Conservation (phyloP, 768 basidiomycete genomes). For the Termitomyces sp. region DNA sequence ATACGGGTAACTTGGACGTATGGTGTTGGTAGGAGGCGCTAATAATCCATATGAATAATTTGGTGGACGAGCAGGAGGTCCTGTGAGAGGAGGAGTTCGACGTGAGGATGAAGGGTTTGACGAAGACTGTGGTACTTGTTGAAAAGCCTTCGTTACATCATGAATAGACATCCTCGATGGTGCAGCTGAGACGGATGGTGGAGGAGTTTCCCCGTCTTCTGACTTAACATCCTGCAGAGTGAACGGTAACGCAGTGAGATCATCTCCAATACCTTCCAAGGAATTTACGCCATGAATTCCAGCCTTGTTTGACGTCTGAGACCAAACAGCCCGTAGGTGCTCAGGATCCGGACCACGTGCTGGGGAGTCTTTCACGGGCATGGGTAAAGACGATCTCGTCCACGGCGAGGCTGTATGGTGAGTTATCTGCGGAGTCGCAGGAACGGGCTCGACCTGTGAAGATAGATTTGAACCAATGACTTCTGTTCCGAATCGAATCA, state of each 20-base stretch:
- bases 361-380: slow-evolving; percentile 62
- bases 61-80: slow-evolving; percentile 41
- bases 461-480: background rate
- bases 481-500: background rate
- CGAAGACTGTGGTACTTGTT: slow-evolving; percentile 69
- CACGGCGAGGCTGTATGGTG: slow-evolving; percentile 38
- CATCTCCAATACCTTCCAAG: slow-evolving; percentile 78
- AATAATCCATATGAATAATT: slow-evolving; percentile 35
- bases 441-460: background rate
- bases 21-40: slow-evolving; percentile 38
- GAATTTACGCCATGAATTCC: slow-evolving; percentile 68
- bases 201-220: slow-evolving; percentile 78
- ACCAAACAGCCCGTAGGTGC: slow-evolving; percentile 82
- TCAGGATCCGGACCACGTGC: slow-evolving; percentile 74
- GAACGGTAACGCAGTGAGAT: slow-evolving; percentile 73
- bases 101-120: slow-evolving; percentile 37
- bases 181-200: slow-evolving; percentile 48
- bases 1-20: slow-evolving; percentile 59
- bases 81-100: slow-evolving; percentile 44
- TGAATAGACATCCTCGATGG: slow-evolving; percentile 75
- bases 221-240: slow-evolving; percentile 83
- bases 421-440: background rate
- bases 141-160: slow-evolving; percentile 83
- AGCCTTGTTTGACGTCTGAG: slow-evolving; percentile 69
- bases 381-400: slow-evolving; percentile 48